These are phyloP conservation scores for Mixia osmundae DNA, from an alignment of 1,284 basidiomycete genomes.

Conservation along the genomic window DNA sequence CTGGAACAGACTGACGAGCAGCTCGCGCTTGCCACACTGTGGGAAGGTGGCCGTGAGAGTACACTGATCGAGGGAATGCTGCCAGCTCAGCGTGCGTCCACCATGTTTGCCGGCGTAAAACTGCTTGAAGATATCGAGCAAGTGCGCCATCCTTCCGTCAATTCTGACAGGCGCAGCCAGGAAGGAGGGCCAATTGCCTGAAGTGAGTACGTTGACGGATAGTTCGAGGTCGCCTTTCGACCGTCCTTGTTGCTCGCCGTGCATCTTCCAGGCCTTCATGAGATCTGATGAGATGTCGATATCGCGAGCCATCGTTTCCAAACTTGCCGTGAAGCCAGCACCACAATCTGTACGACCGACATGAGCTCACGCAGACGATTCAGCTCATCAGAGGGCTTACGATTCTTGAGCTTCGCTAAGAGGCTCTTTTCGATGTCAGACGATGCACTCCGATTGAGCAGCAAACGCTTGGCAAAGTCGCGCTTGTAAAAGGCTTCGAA, in stretches of 20 bases:
- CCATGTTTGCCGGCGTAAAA: conserved; percentile 57
- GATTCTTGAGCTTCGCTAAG: conserved; percentile 64
- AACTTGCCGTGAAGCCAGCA: conserved; percentile 55
- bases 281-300: conserved; percentile 31
- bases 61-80: conserved; percentile 51
- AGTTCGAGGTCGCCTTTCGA: conserved; percentile 26
- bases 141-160: conserved; percentile 32
- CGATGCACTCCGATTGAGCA: conserved; percentile 65
- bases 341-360: conserved; percentile 40
- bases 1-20: conserved; percentile 77
- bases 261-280: conserved; percentile 26
- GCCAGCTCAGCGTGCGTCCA: conserved; percentile 45
- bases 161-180: conserved; percentile 12
- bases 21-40: conserved; percentile 47
- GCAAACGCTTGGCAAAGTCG: conserved; percentile 61
- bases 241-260: too few relatives aligned
- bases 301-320: conserved; percentile 77
- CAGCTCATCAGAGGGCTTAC: conserved; percentile 27
- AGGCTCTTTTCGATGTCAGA: conserved; percentile 77
- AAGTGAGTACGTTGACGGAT: conserved; percentile 30
- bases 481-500: conserved; percentile 89
- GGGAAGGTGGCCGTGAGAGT: conserved; percentile 44
- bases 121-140: conserved; percentile 35
- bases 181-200: conserved; percentile 32
- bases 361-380: not conserved